A percentile compares a stretch with the other conserved stretches of the same genome.
Evolutionary conservation across 2,329 filamentous ascomycete species (phyloP).

Genomic region (Fusarium buxicola): DNA sequence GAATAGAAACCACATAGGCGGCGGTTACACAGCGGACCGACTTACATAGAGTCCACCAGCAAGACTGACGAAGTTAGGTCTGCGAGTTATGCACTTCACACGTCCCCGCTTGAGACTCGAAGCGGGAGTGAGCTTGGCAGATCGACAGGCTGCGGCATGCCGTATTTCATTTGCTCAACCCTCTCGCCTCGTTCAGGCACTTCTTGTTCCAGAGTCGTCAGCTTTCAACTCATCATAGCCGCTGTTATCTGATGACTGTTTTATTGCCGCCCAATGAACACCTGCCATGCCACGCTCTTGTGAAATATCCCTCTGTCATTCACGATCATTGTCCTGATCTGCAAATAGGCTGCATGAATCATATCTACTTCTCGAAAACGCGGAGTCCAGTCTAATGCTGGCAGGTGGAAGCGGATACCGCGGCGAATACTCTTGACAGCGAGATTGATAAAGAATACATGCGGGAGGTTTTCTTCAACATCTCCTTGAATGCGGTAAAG

Average conservation of each 20-base stretch:
- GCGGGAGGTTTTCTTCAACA: too few relatives aligned
- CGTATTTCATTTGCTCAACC: conserved; percentile 7
- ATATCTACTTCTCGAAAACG: conserved; percentile 12
- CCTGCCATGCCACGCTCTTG: conserved; percentile 7
- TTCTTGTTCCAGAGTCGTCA: conserved; percentile 1
- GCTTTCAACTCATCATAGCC: neutral
- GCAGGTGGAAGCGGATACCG: neutral
- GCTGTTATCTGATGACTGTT: conserved; percentile 1
- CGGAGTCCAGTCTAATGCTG: conserved; percentile 1
- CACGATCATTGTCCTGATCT: conserved; percentile 15
- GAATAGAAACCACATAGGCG: neutral
- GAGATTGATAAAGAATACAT: neutral
- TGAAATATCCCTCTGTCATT: conserved; percentile 2
- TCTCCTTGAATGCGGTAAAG: too few relatives aligned
- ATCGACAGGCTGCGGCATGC: conserved; percentile 14
- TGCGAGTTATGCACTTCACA: conserved; percentile 2
- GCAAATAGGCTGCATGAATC: conserved; percentile 6
- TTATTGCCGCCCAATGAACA: conserved; percentile 13
- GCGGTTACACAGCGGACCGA: conserved; percentile 5
- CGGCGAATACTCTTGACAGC: neutral
- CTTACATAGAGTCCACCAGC: neutral
- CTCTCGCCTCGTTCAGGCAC: neutral
- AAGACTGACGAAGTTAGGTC: neutral
- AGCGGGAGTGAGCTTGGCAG: conserved; percentile 13
- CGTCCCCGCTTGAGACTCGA: conserved; percentile 4